Conservation (phyloP, 805 yeast genomes). For the Ogataea pini region DNA sequence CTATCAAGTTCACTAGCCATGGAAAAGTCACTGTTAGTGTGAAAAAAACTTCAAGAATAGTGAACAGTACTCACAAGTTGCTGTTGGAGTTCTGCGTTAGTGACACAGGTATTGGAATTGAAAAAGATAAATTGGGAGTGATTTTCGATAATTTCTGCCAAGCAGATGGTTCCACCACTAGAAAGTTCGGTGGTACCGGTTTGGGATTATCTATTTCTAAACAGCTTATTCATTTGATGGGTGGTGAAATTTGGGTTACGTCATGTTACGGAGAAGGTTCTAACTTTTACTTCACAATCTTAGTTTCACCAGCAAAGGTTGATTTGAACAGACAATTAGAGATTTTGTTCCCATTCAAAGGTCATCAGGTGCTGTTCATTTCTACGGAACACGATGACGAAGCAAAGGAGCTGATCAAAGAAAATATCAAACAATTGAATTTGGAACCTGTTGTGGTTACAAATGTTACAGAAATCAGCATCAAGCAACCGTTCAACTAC, state of each 20-base stretch:
- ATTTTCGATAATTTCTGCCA: conserved; percentile 90
- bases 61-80: conserved; percentile 47
- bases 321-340: conserved; percentile 66
- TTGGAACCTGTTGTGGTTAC: conserved; percentile 59
- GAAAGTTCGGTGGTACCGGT: conserved; percentile 94
- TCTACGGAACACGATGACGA: conserved; percentile 59
- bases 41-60: conserved; percentile 46
- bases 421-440: conserved; percentile 53
- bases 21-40: conserved; percentile 82
- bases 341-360: conserved; percentile 67
- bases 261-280: conserved; percentile 81
- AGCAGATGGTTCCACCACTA: conserved; percentile 91
- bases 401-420: conserved; percentile 52
- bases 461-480: conserved; percentile 56
- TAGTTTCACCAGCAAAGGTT: conserved; percentile 71
- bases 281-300: conserved; percentile 76
- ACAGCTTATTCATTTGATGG: conserved; percentile 85
- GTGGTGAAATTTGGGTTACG: conserved; percentile 91
- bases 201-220: conserved; percentile 85
- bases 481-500: conserved; percentile 58
- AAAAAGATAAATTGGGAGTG: conserved; percentile 77
- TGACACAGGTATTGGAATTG: conserved; percentile 91
- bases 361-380: conserved; percentile 69
- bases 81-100: conserved; percentile 80
- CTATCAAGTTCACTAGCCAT: conserved; percentile 80